Base-by-base conservation (phyloP, 2,329 filamentous ascomycete species). In the Peltaster fructicola region DNA sequence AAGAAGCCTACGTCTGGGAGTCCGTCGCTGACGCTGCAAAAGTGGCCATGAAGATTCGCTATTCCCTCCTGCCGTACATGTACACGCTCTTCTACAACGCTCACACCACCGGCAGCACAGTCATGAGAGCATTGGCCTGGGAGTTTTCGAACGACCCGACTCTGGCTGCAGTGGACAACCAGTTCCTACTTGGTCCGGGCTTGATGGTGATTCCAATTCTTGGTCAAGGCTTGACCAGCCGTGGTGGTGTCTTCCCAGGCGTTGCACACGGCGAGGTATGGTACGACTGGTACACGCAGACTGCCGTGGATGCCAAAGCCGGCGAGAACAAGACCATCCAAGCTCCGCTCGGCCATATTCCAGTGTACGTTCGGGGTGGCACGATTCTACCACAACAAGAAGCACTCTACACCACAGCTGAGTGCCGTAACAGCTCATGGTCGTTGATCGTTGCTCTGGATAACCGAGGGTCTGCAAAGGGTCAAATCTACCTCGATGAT, bases 211-310 rank as follows among this genome's bases (percentile, higher is more conserved):
- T 67, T 0, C 76, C 76, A 0, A 73, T 74, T 0, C 60, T 81
- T 2, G 63, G 59, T 3, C 68, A 70, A 33, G 69, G 65, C 6
- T 64, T 65, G 10, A 63, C 53, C 0, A 62, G 58, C 2, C 73
- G 79, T 6, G 53, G 65, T 14, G 75, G 70, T 6, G 64, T 79
- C 3, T 81, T 82, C 46, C 76, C 76, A 0, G 74, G 74, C 5
- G 47, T 69, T 2, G 58, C 59, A 2, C 48, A 60, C 1, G 69
- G 57, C 13, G 64, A 67, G 19, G 47, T 68, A 2, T 84, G 75
- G 71, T 84, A 81, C 39, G 76, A 84, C 45, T 84, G 75, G 74
- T 81, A 81, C 47, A 74, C 63, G n/a, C 65, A 69, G 24, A 59
- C 57, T 1, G 57, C 56, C 0, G 54, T 79, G 3, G 40, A 54